These are phyloP conservation scores for Mucor plumbeus DNA, from an alignment of 371 early-diverging fungal species.

Conservation along the genomic window DNA sequence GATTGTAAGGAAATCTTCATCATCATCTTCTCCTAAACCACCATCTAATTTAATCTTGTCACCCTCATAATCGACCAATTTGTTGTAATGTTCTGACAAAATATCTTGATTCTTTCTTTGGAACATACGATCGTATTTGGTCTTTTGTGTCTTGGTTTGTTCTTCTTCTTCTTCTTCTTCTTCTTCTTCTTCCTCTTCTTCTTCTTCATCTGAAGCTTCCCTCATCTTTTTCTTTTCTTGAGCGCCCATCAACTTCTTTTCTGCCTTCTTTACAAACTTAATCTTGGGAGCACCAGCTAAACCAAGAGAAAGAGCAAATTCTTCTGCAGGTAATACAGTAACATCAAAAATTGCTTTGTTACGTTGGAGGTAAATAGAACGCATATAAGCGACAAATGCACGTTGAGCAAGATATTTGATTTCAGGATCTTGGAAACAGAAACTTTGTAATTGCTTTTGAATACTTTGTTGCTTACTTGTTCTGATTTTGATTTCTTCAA, in stretches of 20 bases:
- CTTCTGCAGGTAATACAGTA: slow-evolving; percentile 81
- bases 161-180: slow-evolving; percentile 49
- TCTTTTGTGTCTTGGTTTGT: slow-evolving; percentile 53
- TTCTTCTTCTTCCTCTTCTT: slow-evolving; percentile 47
- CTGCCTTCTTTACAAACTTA: slow-evolving; percentile 75
- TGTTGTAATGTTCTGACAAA: slow-evolving; percentile 89
- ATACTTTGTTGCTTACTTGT: slow-evolving; percentile 78
- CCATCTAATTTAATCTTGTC: slow-evolving; percentile 47
- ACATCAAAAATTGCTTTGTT: slow-evolving; percentile 91
- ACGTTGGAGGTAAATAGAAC: slow-evolving; percentile 87
- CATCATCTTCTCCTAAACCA: slow-evolving; percentile 52
- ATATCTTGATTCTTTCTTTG: slow-evolving; percentile 90
- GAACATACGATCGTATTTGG: slow-evolving; percentile 92
- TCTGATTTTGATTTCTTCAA: slow-evolving; percentile 86
- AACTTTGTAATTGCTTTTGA: slow-evolving; percentile 80
- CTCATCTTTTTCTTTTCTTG: slow-evolving; percentile 30
- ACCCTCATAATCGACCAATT: slow-evolving; percentile 70
- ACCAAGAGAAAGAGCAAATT: slow-evolving; percentile 88
- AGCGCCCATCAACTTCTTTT: slow-evolving; percentile 38
- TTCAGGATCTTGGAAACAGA: slow-evolving; percentile 93
- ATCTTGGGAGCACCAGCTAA: slow-evolving; percentile 95
- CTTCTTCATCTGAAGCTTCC: slow-evolving; percentile 37
- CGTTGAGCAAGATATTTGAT: slow-evolving; percentile 96
- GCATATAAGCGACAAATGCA: slow-evolving; percentile 93
- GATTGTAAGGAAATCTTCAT: slow-evolving; percentile 82